Base-by-base conservation (phyloP, 2,329 filamentous ascomycete genomes). In the Ascochyta lentis region DNA sequence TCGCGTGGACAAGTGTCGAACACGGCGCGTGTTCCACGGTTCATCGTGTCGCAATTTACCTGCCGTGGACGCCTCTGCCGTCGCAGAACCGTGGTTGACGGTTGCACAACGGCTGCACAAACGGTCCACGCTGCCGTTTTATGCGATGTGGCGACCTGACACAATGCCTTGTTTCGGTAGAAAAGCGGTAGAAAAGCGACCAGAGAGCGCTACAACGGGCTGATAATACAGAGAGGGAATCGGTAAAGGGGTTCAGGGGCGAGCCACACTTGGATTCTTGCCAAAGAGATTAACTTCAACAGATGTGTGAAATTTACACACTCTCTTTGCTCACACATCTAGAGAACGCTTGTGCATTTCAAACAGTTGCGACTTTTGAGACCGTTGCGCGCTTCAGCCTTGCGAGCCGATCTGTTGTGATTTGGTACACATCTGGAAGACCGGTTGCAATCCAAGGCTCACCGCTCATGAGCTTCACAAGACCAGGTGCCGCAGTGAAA, bases 401-500 rank as follows among this genome's bases (percentile, higher is more conserved):
- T n/a, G 54, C 29, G 38, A 68, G n/a, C 15, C 61, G 56, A 41
- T 60, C 52, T 10, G 56, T 37, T 4, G 62, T 67, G 26, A 70
- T 60, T 23, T 67, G 54, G 39, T 65, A 70, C 5, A 69, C 61
- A 1, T 69, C 60, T 10, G 62, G 65, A 9, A 71, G 44, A 1
- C 66, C 65, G 16, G 61, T 66, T 15, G 38, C 60, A 8, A 29
- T 29, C 65, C 67, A 70, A 7, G 53, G 9, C 22, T 63, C 52
- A 0, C 60, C 65, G 24, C 65, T 64, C 59, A 68, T 68, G 10
- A 67, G 47, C 31, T 64, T 66, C 13, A 70, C 64, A 4, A 69
- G 41, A 4, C 60, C 66, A 15, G 66, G 68, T n/a, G 67, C 65
- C 23, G 64, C 67, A 23, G 66, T 70, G 46, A 71, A 71, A 5